Percentiles rank a stretch among this genome's conserved stretches.
These are phyloP conservation scores for Odontarrhena argentea DNA, from an alignment of 345 rosid species.

Conservation along the genomic window DNA sequence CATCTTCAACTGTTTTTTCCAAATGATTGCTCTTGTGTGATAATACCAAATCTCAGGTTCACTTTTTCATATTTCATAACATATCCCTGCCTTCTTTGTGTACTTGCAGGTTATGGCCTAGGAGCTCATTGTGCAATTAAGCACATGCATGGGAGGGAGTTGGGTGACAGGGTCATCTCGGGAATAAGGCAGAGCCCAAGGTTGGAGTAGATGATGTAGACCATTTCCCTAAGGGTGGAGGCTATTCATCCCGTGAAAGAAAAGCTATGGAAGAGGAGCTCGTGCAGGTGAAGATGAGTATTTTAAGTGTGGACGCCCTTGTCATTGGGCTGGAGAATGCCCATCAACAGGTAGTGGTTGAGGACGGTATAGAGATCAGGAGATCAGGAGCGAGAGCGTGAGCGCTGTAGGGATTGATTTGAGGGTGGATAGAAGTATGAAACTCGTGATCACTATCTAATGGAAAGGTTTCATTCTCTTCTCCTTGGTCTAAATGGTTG, in stretches of 20 bases:
- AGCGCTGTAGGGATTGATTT: constrained; percentile 57
- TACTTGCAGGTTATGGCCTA: constrained; percentile 70
- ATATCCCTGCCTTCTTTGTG: constrained; percentile 33
- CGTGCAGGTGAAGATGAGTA: constrained; percentile 61
- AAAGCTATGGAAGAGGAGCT: constrained; percentile 54
- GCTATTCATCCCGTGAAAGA: constrained; percentile 69
- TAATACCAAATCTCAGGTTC: constrained; percentile 1
- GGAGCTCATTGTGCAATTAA: constrained; percentile 91
- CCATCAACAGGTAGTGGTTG: constrained; percentile 73
- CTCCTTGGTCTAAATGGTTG: constrained; percentile 1
- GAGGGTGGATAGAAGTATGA: constrained; percentile 73
- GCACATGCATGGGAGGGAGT: constrained; percentile 85
- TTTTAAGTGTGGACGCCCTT: constrained; percentile 82
- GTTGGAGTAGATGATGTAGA: constrained; percentile 61
- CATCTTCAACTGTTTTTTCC: too few species aligned
- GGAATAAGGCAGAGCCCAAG: constrained; percentile 91
- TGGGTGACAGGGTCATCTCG: constrained; percentile 74
- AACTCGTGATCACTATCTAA: constrained; percentile 59
- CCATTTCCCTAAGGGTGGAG: constrained; percentile 60
- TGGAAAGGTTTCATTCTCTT: constrained; percentile 58
- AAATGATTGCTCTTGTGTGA: not conserved
- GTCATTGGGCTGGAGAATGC: constrained; percentile 97
- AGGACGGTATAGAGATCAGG: constrained; percentile 54
- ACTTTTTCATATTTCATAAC: constrained; percentile 25
- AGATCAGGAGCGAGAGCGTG: constrained; percentile 74